Conservation (phyloP, 2,329 filamentous ascomycete species). For the Cephalotrichum gorgonifer region DNA sequence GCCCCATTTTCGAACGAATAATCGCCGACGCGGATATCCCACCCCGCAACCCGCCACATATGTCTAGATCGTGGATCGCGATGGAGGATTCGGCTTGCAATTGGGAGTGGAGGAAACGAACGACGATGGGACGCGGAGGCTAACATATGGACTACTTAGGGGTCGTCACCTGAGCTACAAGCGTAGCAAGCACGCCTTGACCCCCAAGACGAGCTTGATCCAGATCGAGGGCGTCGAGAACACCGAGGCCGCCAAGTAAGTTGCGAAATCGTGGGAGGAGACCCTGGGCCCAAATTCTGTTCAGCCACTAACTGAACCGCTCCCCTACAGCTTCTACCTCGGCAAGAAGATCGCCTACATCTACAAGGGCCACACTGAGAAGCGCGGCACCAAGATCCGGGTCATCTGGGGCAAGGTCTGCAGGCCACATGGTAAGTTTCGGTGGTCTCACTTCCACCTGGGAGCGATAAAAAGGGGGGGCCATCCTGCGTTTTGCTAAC, state of each 20-base stretch:
- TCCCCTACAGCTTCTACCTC: slow-evolving; percentile 71
- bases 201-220: slow-evolving; percentile 85
- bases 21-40: background rate
- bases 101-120: slow-evolving; percentile 1
- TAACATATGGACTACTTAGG: slow-evolving; percentile 36
- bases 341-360: slow-evolving; percentile 99
- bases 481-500: background rate
- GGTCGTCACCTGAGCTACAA: slow-evolving; percentile 98
- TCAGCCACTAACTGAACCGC: background rate
- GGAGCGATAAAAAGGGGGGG: background rate
- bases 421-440: slow-evolving; percentile 72
- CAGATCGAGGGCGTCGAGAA: slow-evolving; percentile 98
- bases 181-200: slow-evolving; percentile 85
- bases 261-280: slow-evolving; percentile 15
- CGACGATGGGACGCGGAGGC: slow-evolving; percentile 4
- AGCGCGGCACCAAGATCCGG: slow-evolving; percentile 96
- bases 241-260: slow-evolving; percentile 77
- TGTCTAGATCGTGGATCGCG: slow-evolving; percentile 6
- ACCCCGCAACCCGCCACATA: background rate
- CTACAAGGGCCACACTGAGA: slow-evolving; percentile 90
- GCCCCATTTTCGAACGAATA: slow-evolving; percentile 1
- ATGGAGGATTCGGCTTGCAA: slow-evolving; percentile 6
- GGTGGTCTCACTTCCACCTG: slow-evolving; percentile 1
- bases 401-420: slow-evolving; percentile 99
- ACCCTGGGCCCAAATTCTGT: background rate